These are phyloP conservation scores for Xanthoconium separans DNA, from an alignment of 1,284 basidiomycete species.

Conservation along the genomic window DNA sequence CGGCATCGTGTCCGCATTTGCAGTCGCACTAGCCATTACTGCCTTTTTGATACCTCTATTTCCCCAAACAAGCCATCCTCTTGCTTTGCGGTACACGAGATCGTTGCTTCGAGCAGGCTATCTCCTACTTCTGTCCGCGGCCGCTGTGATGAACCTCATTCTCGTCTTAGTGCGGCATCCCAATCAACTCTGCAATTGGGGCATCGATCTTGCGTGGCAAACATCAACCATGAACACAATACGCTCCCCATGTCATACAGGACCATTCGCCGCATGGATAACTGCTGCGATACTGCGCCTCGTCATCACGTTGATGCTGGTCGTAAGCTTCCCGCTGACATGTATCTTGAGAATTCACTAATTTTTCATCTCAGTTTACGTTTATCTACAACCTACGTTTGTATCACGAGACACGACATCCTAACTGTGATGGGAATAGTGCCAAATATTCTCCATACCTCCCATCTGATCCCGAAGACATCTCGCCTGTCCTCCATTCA, in stretches of 20 bases:
- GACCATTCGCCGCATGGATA: conserved; percentile 53
- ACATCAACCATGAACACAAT: conserved; percentile 27
- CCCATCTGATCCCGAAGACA: conserved; percentile 23
- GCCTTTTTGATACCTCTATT: conserved; percentile 44
- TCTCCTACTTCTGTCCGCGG: conserved; percentile 47
- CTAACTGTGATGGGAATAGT: conserved; percentile 5
- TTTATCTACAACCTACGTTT: conserved; percentile 32
- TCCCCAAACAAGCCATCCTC: conserved; percentile 21
- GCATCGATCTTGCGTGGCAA: conserved; percentile 67
- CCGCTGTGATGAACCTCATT: conserved; percentile 53
- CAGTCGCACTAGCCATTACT: conserved; percentile 52
- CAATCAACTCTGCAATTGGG: conserved; percentile 51
- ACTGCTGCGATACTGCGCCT: conserved; percentile 50
- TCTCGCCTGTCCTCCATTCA: conserved; percentile 19
- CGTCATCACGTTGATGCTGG: conserved; percentile 45
- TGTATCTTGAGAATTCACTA: not conserved
- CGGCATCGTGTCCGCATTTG: conserved; percentile 57
- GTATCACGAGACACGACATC: conserved; percentile 21
- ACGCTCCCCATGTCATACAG: conserved; percentile 30
- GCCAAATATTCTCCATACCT: conserved; percentile 19
- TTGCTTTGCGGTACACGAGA: conserved; percentile 14
- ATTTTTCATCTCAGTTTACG: conserved; percentile 32
- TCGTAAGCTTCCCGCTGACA: conserved; percentile 42
- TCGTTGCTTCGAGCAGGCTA: conserved; percentile 41
- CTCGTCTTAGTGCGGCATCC: conserved; percentile 48